A percentile compares a stretch with the other conserved stretches of the same genome.
These are phyloP conservation scores for Euphrasia confusa DNA, from an alignment of 257 asterid species.

Conservation along the genomic window DNA sequence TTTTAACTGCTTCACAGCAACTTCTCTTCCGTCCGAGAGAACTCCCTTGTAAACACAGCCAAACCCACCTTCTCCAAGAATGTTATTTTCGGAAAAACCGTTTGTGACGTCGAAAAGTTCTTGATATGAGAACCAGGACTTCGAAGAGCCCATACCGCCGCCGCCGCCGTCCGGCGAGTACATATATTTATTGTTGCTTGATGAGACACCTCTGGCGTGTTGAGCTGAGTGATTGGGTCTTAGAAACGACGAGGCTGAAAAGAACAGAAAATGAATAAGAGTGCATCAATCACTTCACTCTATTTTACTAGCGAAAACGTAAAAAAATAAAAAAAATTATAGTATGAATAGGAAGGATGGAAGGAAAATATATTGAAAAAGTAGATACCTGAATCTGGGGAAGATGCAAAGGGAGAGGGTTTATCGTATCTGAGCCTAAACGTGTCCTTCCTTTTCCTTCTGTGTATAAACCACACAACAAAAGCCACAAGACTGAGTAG, in stretches of 20 bases:
- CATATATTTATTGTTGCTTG: constrained; percentile 34
- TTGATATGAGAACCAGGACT: constrained; percentile 72
- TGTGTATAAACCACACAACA: constrained; percentile 56
- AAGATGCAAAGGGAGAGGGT: constrained; percentile 77
- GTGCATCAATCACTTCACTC: not conserved
- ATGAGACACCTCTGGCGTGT: constrained; percentile 45
- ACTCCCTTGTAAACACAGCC: constrained; percentile 86
- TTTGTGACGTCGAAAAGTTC: constrained; percentile 62
- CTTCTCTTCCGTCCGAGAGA: constrained; percentile 64
- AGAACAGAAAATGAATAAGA: constrained; percentile 12
- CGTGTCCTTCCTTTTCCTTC: constrained; percentile 44
- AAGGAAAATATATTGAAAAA: constrained; percentile 6
- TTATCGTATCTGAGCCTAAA: constrained; percentile 38
- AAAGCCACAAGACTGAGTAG: constrained; percentile 53
- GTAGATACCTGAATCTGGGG: constrained; percentile 71
- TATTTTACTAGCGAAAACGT: not conserved
- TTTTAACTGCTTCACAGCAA: constrained; percentile 85
- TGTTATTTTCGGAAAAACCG: constrained; percentile 43
- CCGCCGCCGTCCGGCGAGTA: constrained; percentile 48
- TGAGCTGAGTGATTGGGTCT: constrained; percentile 50
- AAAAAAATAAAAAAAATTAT: not conserved
- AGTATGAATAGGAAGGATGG: no score
- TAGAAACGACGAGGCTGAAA: constrained; percentile 65
- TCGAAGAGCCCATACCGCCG: constrained; percentile 51
- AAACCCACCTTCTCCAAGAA: constrained; percentile 89